Base-by-base conservation (phyloP, 78 protist genomes). In the Chrysochromulina parva region DNA sequence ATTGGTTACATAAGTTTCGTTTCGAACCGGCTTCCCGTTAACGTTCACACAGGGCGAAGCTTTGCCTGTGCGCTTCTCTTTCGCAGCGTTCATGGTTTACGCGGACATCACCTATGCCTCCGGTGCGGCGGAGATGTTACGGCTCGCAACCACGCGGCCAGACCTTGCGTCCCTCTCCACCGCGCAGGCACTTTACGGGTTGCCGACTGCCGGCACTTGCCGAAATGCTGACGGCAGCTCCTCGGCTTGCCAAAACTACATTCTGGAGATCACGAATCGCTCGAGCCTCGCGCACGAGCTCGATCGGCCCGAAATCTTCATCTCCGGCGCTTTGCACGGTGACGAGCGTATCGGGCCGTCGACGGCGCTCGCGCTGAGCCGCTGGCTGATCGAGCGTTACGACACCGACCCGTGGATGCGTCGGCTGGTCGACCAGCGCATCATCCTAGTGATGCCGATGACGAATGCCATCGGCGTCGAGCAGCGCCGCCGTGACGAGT, bases 311-410 rank as follows among this genome's bases (percentile, higher is more conserved):
- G 53, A 78, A 17, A 24, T 78, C 7, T 19, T n/a, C 86, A 50
- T 78, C 86, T 53, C 59, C 0, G 86, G 86, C 55, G 86, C 62
- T 3, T 62, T 78, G 47, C 86, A 78, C 60, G 86, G 86, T 62
- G 86, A 78, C 60, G 86, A 78, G 60, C 86, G 50, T 5, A 26
- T 78, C 22, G 86, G 86, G 48, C 2, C 47, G 10, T 58, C 53
- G 48, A 19, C 86, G 47, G 59, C 86, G 62, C 59, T 78, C 60
- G 86, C 50, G 60, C 86, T 78, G 38, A 11, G 26, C 11, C 55
- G 86, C 53, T 78, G 59, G 57, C 86, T 78, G 3, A 4, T 22
- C 86, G 3, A 0, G 20, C 14, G 57, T 7, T 53, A 78, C 86
- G 86, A 1, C 24, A 53, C 86, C 26, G 59, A 52, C 62, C 19